A percentile compares a stretch with the other conserved stretches of the same genome.
phyloP scores from a whole-genome alignment of 2,329 filamentous ascomycete genomes.

The Phyllosticta citriasiana region DNA sequence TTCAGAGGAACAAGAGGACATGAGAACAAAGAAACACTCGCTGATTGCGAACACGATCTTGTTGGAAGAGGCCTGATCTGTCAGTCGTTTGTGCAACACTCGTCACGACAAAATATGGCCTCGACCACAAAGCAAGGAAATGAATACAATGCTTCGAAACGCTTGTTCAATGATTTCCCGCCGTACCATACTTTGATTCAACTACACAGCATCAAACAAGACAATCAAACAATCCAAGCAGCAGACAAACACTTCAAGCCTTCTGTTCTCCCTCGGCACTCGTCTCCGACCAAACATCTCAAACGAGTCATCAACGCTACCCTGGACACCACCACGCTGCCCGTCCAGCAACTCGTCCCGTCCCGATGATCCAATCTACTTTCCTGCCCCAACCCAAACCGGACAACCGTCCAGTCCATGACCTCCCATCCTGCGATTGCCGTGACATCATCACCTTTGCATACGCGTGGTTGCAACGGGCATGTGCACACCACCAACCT shows the following conservation, averaged over 20 bases:
- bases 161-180: too few species aligned
- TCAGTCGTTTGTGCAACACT: neutral
- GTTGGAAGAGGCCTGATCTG: neutral
- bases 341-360: neutral
- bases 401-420: neutral
- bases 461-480: too few species aligned
- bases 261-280: neutral
- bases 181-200: too few species aligned
- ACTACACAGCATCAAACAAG: too few species aligned
- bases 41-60: neutral
- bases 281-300: neutral
- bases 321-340: neutral
- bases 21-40: neutral
- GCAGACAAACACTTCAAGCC: too few species aligned
- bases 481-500: too few species aligned
- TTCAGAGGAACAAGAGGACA: neutral
- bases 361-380: neutral
- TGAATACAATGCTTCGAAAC: neutral
- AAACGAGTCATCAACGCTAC: neutral
- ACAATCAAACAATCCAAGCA: neutral
- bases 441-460: too few species aligned
- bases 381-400: neutral
- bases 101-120: neutral
- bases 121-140: neutral
- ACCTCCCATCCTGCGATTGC: too few species aligned